Conservation (phyloP, 1,284 basidiomycete genomes). For the Moniliophthora roreri region DNA sequence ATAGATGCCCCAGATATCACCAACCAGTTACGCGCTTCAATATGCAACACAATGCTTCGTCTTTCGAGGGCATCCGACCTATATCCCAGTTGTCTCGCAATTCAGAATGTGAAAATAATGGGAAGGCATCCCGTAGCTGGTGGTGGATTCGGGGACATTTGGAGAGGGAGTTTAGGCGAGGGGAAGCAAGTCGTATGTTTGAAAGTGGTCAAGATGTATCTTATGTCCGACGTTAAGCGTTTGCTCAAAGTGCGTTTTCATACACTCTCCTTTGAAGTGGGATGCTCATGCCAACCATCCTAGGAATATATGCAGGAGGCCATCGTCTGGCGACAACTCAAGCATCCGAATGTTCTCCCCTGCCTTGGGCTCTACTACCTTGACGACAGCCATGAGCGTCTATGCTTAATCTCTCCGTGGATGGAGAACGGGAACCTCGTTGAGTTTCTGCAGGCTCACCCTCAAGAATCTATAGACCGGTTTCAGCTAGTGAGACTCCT, state of each 20-base stretch:
- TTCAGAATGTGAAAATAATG: not conserved
- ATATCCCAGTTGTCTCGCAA: not conserved
- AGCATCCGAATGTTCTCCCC: constrained; percentile 3
- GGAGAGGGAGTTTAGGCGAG: not conserved
- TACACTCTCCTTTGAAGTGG: too few species aligned
- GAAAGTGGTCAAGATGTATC: not conserved
- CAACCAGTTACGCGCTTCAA: not conserved
- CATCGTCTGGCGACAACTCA: constrained; percentile 2
- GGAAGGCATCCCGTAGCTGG: not conserved
- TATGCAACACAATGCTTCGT: not conserved
- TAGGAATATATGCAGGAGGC: constrained; percentile 1
- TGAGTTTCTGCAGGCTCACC: not conserved
- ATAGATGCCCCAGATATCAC: not conserved
- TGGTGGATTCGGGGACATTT: not conserved
- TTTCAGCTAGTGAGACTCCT: not conserved
- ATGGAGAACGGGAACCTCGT: constrained; percentile 6
- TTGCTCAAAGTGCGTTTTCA: not conserved
- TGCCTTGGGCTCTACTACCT: constrained; percentile 3
- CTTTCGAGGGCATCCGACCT: not conserved
- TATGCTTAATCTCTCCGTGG: constrained; percentile 8
- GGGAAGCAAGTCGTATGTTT: not conserved
- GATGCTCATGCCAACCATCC: not conserved
- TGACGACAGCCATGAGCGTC: constrained; percentile 12
- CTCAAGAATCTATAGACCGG: not conserved
- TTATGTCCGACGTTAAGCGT: not conserved